Base-by-base conservation (phyloP, 1,139 yeast species). In the Taiozyma sp. region DNA sequence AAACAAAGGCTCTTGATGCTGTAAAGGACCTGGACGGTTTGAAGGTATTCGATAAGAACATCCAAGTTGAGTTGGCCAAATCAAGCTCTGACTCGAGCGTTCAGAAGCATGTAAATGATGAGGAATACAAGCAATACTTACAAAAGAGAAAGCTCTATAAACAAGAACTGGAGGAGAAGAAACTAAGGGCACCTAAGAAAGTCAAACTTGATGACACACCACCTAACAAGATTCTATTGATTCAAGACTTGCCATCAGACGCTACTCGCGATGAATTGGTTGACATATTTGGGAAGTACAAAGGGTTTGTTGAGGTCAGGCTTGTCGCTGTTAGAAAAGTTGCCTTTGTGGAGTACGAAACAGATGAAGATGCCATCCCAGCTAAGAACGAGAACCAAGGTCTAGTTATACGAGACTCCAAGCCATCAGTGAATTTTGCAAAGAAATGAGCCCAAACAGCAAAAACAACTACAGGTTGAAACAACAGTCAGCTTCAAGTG, bases 341-440 rank as follows among this genome's bases (percentile, higher is more conserved):
- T 49, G 95, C 95, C 8, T 86, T 93, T 66, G 77, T 93, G 13
- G 97, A 93, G 61, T 93, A 83, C 64, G 82, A 78, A 37, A 68
- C 72, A 7, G 84, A 80, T 29, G 67, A 64, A 6, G 71, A 73
- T 43, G 83, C 88, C 0, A 67, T 74, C 0, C 65, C 61, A 2
- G 80, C 79, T 4, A 68, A 72, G 51, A 70, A 73, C 13, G 58
- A 53, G 14, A 62, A 72, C 4, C 75, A 77, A 1, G 59, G 58
- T 7, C 55, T 77, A 44, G 59, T 51, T 11, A 57, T 80, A 29
- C 68, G 68, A 11, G 78, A 67, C 14, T 52, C 56, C 5, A 62
- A 62, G 32, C 68, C 75, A 37, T 56, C 60, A 24, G 70, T 81
- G n/a, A 71, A 74, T 30, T 81, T 68, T 63, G 86, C 85, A 7